These are phyloP conservation scores for Tilletia horrida DNA, from an alignment of 1,284 basidiomycete genomes.

Conservation along the genomic window DNA sequence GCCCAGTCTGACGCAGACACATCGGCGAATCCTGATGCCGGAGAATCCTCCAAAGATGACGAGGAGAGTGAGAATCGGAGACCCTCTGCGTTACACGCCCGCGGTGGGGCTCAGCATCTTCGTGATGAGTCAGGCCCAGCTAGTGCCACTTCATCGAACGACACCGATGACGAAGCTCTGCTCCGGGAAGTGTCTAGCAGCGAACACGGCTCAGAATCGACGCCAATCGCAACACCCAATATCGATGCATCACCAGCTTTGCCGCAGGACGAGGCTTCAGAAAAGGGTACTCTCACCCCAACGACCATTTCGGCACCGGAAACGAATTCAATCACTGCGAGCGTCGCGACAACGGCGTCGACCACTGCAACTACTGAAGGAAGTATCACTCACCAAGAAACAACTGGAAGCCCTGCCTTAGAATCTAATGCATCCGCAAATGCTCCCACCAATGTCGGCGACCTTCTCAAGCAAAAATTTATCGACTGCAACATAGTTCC, in stretches of 20 bases:
- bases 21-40: conserved; percentile 2
- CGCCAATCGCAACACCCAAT: not conserved
- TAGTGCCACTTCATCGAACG: conserved; percentile 26
- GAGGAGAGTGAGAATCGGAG: not conserved
- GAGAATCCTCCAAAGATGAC: conserved; percentile 14
- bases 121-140: conserved; percentile 32
- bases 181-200: conserved; percentile 38
- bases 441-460: conserved; percentile 42
- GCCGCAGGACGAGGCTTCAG: conserved; percentile 25
- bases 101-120: conserved; percentile 21
- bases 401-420: not conserved
- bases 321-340: not conserved
- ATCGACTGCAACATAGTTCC: conserved; percentile 48
- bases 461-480: conserved; percentile 50
- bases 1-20: not conserved
- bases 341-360: conserved; percentile 27
- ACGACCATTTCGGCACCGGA: not conserved
- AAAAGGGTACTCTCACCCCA: conserved; percentile 25
- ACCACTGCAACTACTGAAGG: conserved; percentile 20
- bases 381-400: not conserved
- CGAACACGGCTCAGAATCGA: not conserved
- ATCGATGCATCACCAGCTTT: not conserved
- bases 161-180: conserved; percentile 43
- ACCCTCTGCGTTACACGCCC: not conserved
- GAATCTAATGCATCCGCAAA: not conserved